These are phyloP conservation scores for Chalciporus chontae DNA, from an alignment of 768 basidiomycete genomes.

Conservation along the genomic window DNA sequence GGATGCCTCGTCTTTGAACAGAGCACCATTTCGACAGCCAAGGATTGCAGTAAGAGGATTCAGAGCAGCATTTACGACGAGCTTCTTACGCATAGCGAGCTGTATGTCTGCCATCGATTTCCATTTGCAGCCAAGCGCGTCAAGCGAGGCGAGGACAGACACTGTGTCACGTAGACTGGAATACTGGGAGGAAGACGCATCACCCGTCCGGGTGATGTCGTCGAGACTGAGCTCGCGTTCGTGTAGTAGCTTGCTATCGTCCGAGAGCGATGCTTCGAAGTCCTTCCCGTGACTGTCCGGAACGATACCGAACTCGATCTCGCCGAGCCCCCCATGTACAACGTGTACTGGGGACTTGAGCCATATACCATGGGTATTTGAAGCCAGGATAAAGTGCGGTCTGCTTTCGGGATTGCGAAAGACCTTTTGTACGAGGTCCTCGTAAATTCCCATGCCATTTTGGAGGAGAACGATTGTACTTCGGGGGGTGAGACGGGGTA, in stretches of 20 bases:
- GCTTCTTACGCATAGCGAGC: conserved; percentile 68
- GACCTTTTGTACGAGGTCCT: conserved; percentile 59
- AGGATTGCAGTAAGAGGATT: conserved; percentile 85
- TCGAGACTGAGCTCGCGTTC: conserved; percentile 47
- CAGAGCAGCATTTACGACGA: conserved; percentile 77
- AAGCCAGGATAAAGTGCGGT: conserved; percentile 82
- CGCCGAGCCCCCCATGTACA: conserved; percentile 68
- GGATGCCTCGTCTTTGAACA: conserved; percentile 48
- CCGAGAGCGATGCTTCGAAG: conserved; percentile 54
- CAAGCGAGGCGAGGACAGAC: conserved; percentile 53
- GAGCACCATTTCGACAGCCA: conserved; percentile 74
- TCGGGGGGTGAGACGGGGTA: conserved; percentile 55
- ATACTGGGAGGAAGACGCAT: conserved; percentile 43
- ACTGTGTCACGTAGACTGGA: conserved; percentile 65
- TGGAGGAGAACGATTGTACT: conserved; percentile 91
- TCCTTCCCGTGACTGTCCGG: conserved; percentile 62
- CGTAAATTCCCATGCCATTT: conserved; percentile 93
- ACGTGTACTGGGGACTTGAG: conserved; percentile 48
- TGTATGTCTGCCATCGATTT: conserved; percentile 64
- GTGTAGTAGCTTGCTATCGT: conserved; percentile 29
- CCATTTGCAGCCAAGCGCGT: conserved; percentile 60
- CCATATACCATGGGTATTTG: conserved; percentile 79
- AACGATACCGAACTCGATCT: conserved; percentile 75
- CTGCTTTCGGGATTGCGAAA: conserved; percentile 72
- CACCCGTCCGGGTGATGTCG: conserved; percentile 44